A percentile compares a stretch with the other conserved stretches of the same genome.
phyloP scores from a whole-genome alignment of 208 protist genomes.

The Crithidia fasciculata region DNA sequence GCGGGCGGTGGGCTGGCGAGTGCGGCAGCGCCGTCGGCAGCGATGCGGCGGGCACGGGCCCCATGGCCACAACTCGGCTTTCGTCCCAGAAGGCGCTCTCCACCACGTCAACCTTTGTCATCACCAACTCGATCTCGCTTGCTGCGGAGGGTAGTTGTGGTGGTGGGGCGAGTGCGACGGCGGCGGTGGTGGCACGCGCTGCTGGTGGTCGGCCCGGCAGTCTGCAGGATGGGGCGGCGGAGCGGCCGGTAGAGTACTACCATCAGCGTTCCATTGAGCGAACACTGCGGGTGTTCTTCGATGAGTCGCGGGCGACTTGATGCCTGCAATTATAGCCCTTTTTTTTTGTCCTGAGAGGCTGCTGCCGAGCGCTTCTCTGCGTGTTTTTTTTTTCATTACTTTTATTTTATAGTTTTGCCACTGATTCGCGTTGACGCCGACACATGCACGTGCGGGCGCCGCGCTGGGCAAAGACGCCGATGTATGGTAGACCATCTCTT shows the following conservation, averaged over 20 bases:
- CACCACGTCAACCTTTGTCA: constrained; percentile 6
- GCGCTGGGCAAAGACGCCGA: no score
- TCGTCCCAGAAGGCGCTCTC: background rate
- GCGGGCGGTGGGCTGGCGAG: background rate
- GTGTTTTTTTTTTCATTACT: constrained; percentile 1
- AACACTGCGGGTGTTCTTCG: constrained; percentile 48
- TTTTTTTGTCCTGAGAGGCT: constrained; percentile 1
- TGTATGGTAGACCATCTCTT: no score
- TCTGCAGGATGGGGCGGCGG: background rate
- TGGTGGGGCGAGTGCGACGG: background rate
- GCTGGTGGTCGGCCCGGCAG: constrained; percentile 1
- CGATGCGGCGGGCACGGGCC: background rate
- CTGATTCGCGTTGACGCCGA: background rate
- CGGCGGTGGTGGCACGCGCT: constrained; percentile 1
- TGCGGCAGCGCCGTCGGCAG: background rate
- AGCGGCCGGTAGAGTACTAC: constrained; percentile 32
- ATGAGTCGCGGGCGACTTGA: background rate
- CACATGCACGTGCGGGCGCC: no score
- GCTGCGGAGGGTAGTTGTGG: background rate
- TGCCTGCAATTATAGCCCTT: background rate
- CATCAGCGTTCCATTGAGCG: constrained; percentile 38
- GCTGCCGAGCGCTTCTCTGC: background rate
- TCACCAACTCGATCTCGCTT: constrained; percentile 14
- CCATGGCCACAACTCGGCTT: background rate
- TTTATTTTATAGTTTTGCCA: background rate